Base-by-base conservation (phyloP, 306 rosid species). In the Cucumis hystrix region DNA sequence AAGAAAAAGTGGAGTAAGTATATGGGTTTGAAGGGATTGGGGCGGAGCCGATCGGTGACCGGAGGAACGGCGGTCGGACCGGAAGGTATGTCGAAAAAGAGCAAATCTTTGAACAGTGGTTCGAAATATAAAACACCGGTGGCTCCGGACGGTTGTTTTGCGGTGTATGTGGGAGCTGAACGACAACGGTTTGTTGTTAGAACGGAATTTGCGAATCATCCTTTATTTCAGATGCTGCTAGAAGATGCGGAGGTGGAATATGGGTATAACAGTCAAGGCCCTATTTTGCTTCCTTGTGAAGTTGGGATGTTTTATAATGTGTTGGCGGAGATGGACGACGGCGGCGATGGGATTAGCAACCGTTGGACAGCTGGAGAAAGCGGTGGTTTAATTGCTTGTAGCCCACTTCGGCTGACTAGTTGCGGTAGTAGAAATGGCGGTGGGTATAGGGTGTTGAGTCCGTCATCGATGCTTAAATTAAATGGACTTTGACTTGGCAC, bases 181-280 rank as follows among this genome's bases (percentile, higher is more conserved):
- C 88, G 82, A 63, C 81, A 86, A 13, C 84, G 89, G 52, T 92
- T 92, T 40, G 81, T 78, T 18, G 81, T 92, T 10, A 88, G 83
- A 74, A 76, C 87, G 4, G 79, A 86, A 82, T 64, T 77, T 6
- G 86, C 80, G 0, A 92, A 95, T 28, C 97, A 92, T 54, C 90
- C 91, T 0, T 60, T 84, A 77, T 92, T 95, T 83, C 77, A 74
- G 84, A 78, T 60, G 18, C 85, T 92, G 30, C 82, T 95, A 23
- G 90, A 95, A 12, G 88, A 84, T 18, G 93, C 95, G 5, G 91
- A 91, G 77, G 43, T 25, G 45, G 96, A 95, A 79, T 89, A 83
- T 64, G 97, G 97, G 0, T 83, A 82, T 25, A 63, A 41, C 21
- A 81, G 86, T 20, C 80, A 92, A 23, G 96, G 98, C 4, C 98